Evolutionary conservation across 345 rosid genomes (phyloP).

Genomic region (Hevea brasiliensis): DNA sequence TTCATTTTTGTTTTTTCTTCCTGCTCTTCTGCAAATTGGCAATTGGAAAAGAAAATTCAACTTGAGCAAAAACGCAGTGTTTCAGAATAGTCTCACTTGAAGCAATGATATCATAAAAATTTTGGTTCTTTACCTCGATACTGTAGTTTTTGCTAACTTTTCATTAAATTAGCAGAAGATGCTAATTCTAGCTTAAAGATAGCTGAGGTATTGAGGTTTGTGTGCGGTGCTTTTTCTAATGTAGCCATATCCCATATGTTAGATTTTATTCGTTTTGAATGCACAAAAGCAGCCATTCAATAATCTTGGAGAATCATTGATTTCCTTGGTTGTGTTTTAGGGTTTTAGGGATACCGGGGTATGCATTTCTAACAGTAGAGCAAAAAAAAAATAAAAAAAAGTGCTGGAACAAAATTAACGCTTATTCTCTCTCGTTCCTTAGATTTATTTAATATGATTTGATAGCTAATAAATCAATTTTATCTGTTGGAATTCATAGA

Average conservation of each 20-base stretch:
- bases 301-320: not conserved
- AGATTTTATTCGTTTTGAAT: not conserved
- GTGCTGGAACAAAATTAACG: not conserved
- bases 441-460: not conserved
- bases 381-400: not conserved
- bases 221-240: not conserved
- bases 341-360: not conserved
- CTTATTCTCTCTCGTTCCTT: not conserved
- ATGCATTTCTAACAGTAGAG: not conserved
- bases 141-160: not conserved
- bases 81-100: no score
- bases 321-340: not conserved
- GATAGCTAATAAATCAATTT: not conserved
- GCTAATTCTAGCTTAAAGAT: not conserved
- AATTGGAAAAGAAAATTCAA: no score
- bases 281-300: not conserved
- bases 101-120: no score
- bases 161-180: not conserved
- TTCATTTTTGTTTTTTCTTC: no score
- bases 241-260: not conserved
- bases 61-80: no score
- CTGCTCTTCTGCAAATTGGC: not conserved
- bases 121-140: not conserved
- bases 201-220: not conserved
- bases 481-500: conserved; percentile 1